phyloP scores from a whole-genome alignment of 768 basidiomycete species.

The Boletus sp. region DNA sequence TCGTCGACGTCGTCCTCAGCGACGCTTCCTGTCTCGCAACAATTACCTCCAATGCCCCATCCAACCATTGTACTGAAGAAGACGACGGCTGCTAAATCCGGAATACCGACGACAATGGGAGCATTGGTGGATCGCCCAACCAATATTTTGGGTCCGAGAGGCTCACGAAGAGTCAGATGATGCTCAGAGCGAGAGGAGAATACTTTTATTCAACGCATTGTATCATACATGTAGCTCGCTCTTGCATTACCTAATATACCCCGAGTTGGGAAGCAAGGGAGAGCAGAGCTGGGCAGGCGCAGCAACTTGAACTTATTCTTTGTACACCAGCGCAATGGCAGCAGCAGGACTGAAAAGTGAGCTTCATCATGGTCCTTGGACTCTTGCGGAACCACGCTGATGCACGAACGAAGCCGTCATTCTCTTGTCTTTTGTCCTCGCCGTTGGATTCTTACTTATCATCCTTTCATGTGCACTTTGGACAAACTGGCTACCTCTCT shows the following conservation, averaged over 20 bases:
- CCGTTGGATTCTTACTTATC: conserved; percentile 95
- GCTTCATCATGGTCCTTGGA: conserved; percentile 13
- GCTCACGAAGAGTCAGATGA: conserved; percentile 30
- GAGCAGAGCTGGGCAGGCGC: background rate
- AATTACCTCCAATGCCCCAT: conserved; percentile 1
- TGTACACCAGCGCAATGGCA: conserved; percentile 40
- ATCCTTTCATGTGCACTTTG: conserved; percentile 96
- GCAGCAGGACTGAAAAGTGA: conserved; percentile 69
- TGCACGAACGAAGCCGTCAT: conserved; percentile 69
- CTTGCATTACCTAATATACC: conserved; percentile 25
- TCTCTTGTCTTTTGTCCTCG: conserved; percentile 93
- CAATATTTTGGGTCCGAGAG: conserved; percentile 33
- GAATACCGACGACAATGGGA: conserved; percentile 20
- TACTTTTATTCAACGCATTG: conserved; percentile 14
- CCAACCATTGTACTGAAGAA: conserved; percentile 22
- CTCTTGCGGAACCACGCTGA: background rate
- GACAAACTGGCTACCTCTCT: conserved; percentile 93
- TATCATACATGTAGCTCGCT: background rate
- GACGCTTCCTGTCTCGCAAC: conserved; percentile 23
- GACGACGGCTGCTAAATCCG: conserved; percentile 16
- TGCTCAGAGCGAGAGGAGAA: background rate
- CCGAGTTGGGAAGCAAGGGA: background rate
- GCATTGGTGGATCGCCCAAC: conserved; percentile 34
- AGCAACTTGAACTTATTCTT: background rate
- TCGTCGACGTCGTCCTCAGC: conserved; percentile 39